phyloP scores from a whole-genome alignment of 306 rosid genomes.

The Lupinus albus region DNA sequence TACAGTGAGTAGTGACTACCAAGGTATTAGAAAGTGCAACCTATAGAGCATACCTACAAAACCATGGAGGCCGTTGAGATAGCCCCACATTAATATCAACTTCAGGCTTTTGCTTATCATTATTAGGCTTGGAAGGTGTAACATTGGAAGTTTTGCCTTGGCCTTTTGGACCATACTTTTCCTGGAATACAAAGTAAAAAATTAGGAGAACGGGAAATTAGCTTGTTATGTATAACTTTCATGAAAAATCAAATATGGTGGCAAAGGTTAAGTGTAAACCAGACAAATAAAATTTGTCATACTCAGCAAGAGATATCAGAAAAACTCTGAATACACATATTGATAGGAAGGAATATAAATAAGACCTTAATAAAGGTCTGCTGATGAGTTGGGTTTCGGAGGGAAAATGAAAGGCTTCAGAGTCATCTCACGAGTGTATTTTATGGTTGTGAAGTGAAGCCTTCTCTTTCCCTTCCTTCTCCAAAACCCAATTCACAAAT shows the following conservation, averaged over 20 bases:
- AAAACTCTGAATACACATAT: not conserved
- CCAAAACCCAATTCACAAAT: too few relatives aligned
- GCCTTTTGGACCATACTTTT: conserved; percentile 97
- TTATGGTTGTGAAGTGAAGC: too few relatives aligned
- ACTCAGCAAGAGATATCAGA: not conserved
- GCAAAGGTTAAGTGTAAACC: conserved; percentile 3
- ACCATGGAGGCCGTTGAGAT: conserved; percentile 93
- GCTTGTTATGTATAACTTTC: not conserved
- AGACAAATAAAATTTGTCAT: not conserved
- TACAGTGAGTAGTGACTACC: not conserved
- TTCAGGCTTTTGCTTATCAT: conserved; percentile 57
- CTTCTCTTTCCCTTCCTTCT: too few relatives aligned
- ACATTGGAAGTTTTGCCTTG: conserved; percentile 58
- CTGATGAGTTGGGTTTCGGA: too few relatives aligned
- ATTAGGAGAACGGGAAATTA: not conserved
- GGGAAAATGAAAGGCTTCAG: too few relatives aligned
- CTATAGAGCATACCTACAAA: conserved; percentile 65
- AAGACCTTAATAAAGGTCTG: too few relatives aligned
- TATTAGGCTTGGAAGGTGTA: conserved; percentile 58
- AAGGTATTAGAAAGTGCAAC: conserved; percentile 6
- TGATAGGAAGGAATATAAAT: too few relatives aligned
- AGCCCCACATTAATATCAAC: conserved; percentile 82
- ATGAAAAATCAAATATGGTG: not conserved
- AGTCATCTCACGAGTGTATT: too few relatives aligned
- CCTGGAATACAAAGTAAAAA: conserved; percentile 54